Percentiles rank a stretch among this genome's conserved stretches.
phyloP scores from a whole-genome alignment of 78 protist species.

The Dictyostelium capitatum region DNA sequence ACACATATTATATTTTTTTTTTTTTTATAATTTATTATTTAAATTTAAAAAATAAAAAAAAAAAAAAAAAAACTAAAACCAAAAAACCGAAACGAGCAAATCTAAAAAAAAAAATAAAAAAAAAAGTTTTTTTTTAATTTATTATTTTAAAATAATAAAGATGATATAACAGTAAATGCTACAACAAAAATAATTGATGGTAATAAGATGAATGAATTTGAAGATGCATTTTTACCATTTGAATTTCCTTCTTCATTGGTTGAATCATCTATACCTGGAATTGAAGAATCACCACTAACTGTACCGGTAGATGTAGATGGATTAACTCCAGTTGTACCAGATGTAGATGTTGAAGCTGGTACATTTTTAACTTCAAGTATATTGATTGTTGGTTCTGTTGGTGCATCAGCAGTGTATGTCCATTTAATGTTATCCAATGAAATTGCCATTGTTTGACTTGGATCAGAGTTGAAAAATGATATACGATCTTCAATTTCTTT shows the following conservation, averaged over 20 bases:
- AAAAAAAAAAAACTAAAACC: too few species aligned
- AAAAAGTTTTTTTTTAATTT: too few species aligned
- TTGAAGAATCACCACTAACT: constrained; percentile 1
- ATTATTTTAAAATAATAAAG: background rate
- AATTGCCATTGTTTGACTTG: background rate
- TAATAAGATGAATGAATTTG: background rate
- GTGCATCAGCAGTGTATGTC: background rate
- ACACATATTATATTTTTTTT: too few species aligned
- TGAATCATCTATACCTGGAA: background rate
- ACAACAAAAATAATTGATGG: background rate
- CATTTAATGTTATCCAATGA: constrained; percentile 16
- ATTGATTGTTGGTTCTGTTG: background rate
- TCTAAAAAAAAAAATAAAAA: too few species aligned
- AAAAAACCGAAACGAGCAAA: background rate
- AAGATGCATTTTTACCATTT: background rate
- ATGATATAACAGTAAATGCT: background rate
- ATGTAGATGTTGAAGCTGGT: background rate
- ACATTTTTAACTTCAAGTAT: background rate
- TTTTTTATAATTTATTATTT: background rate
- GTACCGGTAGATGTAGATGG: background rate
- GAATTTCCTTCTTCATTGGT: background rate
- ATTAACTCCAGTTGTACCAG: background rate
- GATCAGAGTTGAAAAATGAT: background rate
- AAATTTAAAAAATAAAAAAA: too few species aligned
- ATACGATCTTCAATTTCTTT: background rate